Percentiles rank a stretch among this genome's conserved stretches.
phyloP scores from a whole-genome alignment of 1,284 basidiomycete species.

The Microbotryum scabiosae region DNA sequence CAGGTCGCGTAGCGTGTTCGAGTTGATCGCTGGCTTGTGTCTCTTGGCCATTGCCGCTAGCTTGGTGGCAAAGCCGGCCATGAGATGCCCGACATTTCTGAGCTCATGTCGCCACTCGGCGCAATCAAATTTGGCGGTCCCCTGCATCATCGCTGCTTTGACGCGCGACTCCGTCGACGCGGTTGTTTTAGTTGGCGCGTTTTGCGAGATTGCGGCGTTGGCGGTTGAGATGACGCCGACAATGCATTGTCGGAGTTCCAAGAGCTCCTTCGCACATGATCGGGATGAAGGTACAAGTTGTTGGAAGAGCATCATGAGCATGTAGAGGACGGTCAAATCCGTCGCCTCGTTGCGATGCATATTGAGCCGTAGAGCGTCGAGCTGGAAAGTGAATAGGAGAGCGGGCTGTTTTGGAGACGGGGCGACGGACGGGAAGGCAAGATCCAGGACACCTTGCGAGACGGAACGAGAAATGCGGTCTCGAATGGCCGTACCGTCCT shows the following conservation, averaged over 20 bases:
- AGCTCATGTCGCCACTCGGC: no score
- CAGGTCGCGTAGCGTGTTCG: no score
- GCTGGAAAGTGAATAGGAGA: conserved; percentile 72
- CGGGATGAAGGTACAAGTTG: conserved; percentile 54
- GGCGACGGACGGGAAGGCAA: conserved; percentile 45
- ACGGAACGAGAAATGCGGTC: conserved; percentile 45
- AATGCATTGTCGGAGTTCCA: conserved; percentile 62
- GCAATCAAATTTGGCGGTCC: no score
- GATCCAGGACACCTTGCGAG: conserved; percentile 58
- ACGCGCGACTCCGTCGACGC: conserved; percentile 43
- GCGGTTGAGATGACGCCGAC: conserved; percentile 60
- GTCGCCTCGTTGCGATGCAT: conserved; percentile 62
- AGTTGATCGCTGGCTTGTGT: no score
- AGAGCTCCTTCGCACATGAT: conserved; percentile 43
- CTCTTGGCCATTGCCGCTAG: no score
- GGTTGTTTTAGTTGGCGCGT: conserved; percentile 38
- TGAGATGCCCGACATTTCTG: no score
- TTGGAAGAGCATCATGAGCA: conserved; percentile 70
- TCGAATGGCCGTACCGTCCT: conserved; percentile 16
- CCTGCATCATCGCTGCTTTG: not conserved
- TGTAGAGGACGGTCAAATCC: conserved; percentile 66
- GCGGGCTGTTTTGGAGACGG: conserved; percentile 36
- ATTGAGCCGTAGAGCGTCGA: conserved; percentile 66
- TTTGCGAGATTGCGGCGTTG: conserved; percentile 39
- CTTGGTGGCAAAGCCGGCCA: no score